Percentiles rank a stretch among this genome's conserved stretches.
phyloP scores from a whole-genome alignment of 2,329 filamentous ascomycete genomes.

The Ceratocystis huliohia region DNA sequence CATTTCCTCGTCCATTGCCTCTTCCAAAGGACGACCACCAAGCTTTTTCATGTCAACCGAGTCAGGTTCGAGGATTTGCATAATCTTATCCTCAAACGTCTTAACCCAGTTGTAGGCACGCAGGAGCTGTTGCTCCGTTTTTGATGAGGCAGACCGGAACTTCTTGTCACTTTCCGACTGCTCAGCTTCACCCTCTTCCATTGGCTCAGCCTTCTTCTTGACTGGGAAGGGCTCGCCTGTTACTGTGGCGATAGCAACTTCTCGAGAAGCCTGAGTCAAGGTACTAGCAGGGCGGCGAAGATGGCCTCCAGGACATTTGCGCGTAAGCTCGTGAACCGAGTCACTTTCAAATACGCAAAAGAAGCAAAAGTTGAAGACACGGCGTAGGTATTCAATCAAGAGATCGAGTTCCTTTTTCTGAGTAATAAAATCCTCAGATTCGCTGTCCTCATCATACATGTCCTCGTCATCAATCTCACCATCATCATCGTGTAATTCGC shows the following conservation, averaged over 20 bases:
- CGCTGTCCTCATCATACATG: conserved; percentile 66
- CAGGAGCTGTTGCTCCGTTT: conserved; percentile 82
- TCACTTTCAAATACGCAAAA: conserved; percentile 99
- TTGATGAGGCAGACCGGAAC: conserved; percentile 54
- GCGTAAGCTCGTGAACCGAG: conserved; percentile 85
- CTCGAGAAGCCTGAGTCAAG: conserved; percentile 68
- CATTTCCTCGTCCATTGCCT: conserved; percentile 77
- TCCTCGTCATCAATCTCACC: conserved; percentile 64
- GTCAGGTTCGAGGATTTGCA: conserved; percentile 84
- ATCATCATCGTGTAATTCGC: conserved; percentile 58
- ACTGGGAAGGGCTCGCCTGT: conserved; percentile 70
- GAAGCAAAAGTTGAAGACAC: conserved; percentile 98
- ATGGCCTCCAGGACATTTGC: conserved; percentile 96
- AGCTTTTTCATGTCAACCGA: conserved; percentile 79
- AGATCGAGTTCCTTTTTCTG: conserved; percentile 97
- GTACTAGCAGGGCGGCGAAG: conserved; percentile 80
- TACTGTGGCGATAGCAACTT: conserved; percentile 74
- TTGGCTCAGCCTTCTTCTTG: conserved; percentile 56
- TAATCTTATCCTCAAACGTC: conserved; percentile 93
- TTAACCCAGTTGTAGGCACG: conserved; percentile 98
- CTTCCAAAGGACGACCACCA: conserved; percentile 74
- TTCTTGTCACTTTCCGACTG: conserved; percentile 51
- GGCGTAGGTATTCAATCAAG: conserved; percentile 87
- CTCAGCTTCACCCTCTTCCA: conserved; percentile 47
- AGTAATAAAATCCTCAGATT: conserved; percentile 75